Conservation (phyloP, 2,329 filamentous ascomycete species). For the Ophioceras dolichostomum region DNA sequence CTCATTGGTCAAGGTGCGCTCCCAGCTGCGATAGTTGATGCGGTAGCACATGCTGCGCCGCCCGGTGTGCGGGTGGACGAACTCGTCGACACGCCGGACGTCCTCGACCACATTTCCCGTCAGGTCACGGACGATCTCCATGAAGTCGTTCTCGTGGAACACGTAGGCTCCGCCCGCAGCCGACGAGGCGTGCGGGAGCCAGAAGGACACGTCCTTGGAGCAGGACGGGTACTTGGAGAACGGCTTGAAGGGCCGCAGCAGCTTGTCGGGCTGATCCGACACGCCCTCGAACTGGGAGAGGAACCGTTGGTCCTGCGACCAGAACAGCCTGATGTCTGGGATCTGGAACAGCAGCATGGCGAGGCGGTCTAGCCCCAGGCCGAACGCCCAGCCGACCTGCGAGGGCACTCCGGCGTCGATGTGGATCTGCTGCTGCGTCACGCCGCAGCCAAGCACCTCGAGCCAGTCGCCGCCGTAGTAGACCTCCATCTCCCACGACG, state of each 20-base stretch:
- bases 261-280: conserved; percentile 32
- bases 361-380: conserved; percentile 84
- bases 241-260: conserved; percentile 56
- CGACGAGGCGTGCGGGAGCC: conserved; percentile 46
- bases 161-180: conserved; percentile 32
- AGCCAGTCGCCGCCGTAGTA: conserved; percentile 94
- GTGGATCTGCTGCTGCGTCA: conserved; percentile 74
- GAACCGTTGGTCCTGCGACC: conserved; percentile 78
- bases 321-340: conserved; percentile 92
- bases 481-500: conserved; percentile 92
- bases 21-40: conserved; percentile 86
- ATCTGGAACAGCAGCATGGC: conserved; percentile 97
- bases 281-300: conserved; percentile 68
- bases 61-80: conserved; percentile 75
- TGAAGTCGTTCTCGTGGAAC: conserved; percentile 93
- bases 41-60: conserved; percentile 81
- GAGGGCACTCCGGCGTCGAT: conserved; percentile 62
- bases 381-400: conserved; percentile 89
- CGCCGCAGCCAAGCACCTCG: conserved; percentile 85
- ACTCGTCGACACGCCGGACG: conserved; percentile 73
- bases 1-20: conserved; percentile 75
- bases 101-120: conserved; percentile 81
- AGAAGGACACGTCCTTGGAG: conserved; percentile 90
- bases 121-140: conserved; percentile 82
- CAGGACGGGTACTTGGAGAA: conserved; percentile 89